These are phyloP conservation scores for Geranium incanum DNA, from an alignment of 441 rosid genomes.

Conservation along the genomic window DNA sequence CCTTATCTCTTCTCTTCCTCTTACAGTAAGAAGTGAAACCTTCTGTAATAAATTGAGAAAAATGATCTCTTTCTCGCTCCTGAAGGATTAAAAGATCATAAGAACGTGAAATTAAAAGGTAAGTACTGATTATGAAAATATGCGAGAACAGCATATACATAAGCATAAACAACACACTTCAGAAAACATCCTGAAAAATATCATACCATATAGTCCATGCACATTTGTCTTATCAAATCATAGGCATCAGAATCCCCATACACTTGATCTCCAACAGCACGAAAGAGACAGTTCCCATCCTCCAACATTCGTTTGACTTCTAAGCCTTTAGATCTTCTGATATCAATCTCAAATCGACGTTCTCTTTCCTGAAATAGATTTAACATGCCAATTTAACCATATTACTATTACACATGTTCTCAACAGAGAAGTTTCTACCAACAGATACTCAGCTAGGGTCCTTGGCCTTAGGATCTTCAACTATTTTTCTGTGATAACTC, in stretches of 20 bases:
- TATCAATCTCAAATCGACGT: slow-evolving; percentile 75
- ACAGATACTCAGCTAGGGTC: too few relatives aligned
- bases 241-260: slow-evolving; percentile 81
- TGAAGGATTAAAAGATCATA: slow-evolving; percentile 21
- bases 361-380: slow-evolving; percentile 67
- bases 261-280: slow-evolving; percentile 96
- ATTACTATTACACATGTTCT: not conserved
- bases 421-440: too few relatives aligned
- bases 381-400: slow-evolving; percentile 9
- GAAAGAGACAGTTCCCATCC: slow-evolving; percentile 98
- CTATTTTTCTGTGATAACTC: not conserved
- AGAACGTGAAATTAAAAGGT: too few relatives aligned
- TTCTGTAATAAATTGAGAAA: slow-evolving; percentile 91
- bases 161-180: not conserved
- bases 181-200: slow-evolving; percentile 9
- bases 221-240: slow-evolving; percentile 74
- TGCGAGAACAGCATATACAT: not conserved
- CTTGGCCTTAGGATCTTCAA: not conserved
- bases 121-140: too few relatives aligned
- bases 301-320: slow-evolving; percentile 89
- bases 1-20: slow-evolving; percentile 99
- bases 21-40: slow-evolving; percentile 84
- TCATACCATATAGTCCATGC: slow-evolving; percentile 91
- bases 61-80: slow-evolving; percentile 95
- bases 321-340: slow-evolving; percentile 62